Conservation (phyloP, 2,329 filamentous ascomycete genomes). For the Calonectria henricotiae region DNA sequence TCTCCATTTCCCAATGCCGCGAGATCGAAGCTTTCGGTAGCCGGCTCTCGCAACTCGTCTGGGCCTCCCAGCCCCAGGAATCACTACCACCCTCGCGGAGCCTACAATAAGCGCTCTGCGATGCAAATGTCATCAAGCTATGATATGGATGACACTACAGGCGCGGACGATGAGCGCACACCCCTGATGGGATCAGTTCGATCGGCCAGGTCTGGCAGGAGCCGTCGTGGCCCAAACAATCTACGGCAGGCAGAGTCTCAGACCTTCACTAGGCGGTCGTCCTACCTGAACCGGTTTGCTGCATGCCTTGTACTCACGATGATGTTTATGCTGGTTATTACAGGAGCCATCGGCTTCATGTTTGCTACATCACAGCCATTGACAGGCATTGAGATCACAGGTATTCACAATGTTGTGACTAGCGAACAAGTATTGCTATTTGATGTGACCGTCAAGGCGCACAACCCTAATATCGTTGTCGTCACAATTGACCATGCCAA, state of each 20-base stretch:
- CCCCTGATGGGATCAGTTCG: conserved; percentile 80
- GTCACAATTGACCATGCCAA: conserved; percentile 91
- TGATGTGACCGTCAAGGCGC: conserved; percentile 87
- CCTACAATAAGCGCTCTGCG: conserved; percentile 67
- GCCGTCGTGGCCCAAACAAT: conserved; percentile 70
- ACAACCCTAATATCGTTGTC: conserved; percentile 94
- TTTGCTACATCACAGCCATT: conserved; percentile 93
- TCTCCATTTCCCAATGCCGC: conserved; percentile 82
- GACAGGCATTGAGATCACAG: conserved; percentile 82
- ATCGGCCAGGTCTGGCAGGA: conserved; percentile 71
- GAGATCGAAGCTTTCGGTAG: conserved; percentile 75
- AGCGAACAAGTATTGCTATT: conserved; percentile 97
- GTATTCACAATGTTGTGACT: conserved; percentile 91
- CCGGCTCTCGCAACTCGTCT: conserved; percentile 73
- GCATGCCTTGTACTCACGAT: conserved; percentile 89
- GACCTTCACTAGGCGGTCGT: conserved; percentile 74
- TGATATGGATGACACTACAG: conserved; percentile 85
- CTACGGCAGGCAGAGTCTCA: conserved; percentile 83
- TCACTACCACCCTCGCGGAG: conserved; percentile 58
- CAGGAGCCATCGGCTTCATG: conserved; percentile 90
- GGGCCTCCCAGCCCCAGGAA: conserved; percentile 81
- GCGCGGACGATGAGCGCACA: conserved; percentile 89
- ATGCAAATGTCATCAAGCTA: conserved; percentile 77
- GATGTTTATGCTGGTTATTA: conserved; percentile 85
- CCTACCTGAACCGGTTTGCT: conserved; percentile 82